These are phyloP conservation scores for Tephrocybe sp. DNA, from an alignment of 768 basidiomycete species.

Conservation along the genomic window DNA sequence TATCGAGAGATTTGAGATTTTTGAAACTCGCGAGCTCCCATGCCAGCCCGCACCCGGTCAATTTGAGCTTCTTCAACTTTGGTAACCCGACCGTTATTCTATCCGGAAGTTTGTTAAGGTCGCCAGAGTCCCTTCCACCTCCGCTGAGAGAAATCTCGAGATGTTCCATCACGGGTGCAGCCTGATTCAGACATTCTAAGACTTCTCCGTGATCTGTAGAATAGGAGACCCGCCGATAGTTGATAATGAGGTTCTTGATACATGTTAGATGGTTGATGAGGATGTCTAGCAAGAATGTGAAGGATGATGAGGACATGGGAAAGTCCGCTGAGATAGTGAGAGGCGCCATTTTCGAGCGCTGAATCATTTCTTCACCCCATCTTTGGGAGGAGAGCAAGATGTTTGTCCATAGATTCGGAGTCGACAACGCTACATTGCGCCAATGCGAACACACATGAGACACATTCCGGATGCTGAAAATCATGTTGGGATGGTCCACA, in stretches of 20 bases:
- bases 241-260: not conserved
- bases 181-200: too few species aligned
- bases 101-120: not conserved
- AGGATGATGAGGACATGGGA: not conserved
- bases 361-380: not conserved
- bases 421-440: not conserved
- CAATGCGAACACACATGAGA: conserved; percentile 6
- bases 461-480: not conserved
- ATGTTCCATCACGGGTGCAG: too few species aligned
- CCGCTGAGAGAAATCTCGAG: not conserved
- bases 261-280: not conserved
- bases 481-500: too few species aligned
- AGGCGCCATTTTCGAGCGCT: not conserved
- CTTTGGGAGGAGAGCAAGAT: not conserved
- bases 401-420: not conserved
- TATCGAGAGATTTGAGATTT: not conserved
- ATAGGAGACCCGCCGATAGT: too few species aligned
- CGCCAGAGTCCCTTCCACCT: too few species aligned
- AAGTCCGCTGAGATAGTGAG: not conserved
- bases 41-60: not conserved
- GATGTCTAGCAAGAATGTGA: not conserved
- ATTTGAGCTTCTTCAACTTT: too few species aligned
- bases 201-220: too few species aligned
- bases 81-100: too few species aligned
- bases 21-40: conserved; percentile 1